Percentiles rank a stretch among this genome's conserved stretches.
These are phyloP conservation scores for Alternaria sp. DNA, from an alignment of 2,329 filamentous ascomycete species.

Conservation along the genomic window DNA sequence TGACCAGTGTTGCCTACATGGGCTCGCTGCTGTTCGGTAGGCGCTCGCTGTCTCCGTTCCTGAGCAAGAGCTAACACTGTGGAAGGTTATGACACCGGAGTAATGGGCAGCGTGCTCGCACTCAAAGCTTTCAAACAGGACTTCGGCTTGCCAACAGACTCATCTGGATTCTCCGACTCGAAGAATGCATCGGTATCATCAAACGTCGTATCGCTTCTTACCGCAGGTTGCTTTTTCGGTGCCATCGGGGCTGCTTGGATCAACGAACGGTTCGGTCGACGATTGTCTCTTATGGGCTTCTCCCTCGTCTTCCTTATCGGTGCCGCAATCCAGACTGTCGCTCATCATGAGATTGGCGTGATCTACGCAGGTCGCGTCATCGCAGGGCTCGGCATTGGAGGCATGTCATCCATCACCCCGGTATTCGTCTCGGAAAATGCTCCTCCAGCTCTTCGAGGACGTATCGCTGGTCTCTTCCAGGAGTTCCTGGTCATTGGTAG, in stretches of 20 bases:
- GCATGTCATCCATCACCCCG: conserved; percentile 60
- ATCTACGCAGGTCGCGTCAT: conserved; percentile 51
- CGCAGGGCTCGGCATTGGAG: conserved; percentile 60
- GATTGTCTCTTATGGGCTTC: conserved; percentile 10
- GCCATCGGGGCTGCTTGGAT: conserved; percentile 11
- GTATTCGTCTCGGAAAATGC: conserved; percentile 56
- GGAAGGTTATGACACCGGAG: conserved; percentile 12
- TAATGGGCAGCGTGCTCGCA: conserved; percentile 13
- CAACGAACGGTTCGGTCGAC: conserved; percentile 12
- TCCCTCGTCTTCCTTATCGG: conserved; percentile 10
- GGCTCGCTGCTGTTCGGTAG: conserved; percentile 14
- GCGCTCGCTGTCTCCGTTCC: not conserved
- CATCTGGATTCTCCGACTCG: conserved; percentile 10
- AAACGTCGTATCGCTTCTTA: conserved; percentile 9
- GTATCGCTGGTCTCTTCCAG: conserved; percentile 58
- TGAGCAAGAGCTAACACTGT: not conserved
- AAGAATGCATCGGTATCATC: conserved; percentile 10
- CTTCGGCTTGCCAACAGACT: conserved; percentile 12
- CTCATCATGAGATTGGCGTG: conserved; percentile 10
- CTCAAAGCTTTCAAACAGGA: conserved; percentile 13
- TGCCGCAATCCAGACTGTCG: conserved; percentile 10
- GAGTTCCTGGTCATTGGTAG: conserved; percentile 58
- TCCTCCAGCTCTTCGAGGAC: conserved; percentile 64
- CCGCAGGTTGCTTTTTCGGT: conserved; percentile 14
- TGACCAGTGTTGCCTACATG: conserved; percentile 14